A percentile compares a stretch with the other conserved stretches of the same genome.
Evolutionary conservation across 441 rosid species (phyloP).

Genomic region (Capsella rubella): DNA sequence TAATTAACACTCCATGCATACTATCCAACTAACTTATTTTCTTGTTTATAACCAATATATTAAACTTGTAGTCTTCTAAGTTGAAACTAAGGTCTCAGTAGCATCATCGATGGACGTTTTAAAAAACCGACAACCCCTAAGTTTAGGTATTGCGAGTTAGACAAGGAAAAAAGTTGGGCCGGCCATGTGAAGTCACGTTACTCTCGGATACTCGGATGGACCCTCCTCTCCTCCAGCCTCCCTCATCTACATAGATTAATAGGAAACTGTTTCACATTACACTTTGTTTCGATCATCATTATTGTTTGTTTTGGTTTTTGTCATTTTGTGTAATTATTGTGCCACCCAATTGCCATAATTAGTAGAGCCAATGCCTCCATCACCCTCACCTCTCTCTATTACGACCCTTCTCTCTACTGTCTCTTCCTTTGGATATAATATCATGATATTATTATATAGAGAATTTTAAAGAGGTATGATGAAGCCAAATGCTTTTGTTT

Average conservation of each 20-base stretch:
- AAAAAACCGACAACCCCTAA: constrained; percentile 18
- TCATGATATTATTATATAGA: constrained; percentile 1
- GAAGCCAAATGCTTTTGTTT: constrained; percentile 17
- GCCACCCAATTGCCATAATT: constrained; percentile 43
- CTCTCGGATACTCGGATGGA: constrained; percentile 38
- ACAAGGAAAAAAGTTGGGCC: constrained; percentile 20
- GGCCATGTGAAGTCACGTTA: constrained; percentile 43
- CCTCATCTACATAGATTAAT: constrained; percentile 8
- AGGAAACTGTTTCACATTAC: constrained; percentile 28
- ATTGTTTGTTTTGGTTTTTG: constrained; percentile 31
- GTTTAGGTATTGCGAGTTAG: constrained; percentile 14
- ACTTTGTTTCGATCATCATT: constrained; percentile 2
- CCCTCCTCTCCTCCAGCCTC: constrained; percentile 3
- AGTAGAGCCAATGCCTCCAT: constrained; percentile 29
- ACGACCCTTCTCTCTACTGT: constrained; percentile 26
- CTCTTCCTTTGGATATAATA: constrained; percentile 18
- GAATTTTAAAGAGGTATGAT: constrained; percentile 21
- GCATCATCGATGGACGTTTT: background rate
- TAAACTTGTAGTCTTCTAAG: background rate
- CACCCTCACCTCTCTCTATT: constrained; percentile 36
- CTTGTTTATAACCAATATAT: background rate
- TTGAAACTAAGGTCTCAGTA: background rate
- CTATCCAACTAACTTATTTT: background rate
- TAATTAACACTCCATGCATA: background rate
- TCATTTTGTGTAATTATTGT: constrained; percentile 37